Evolutionary conservation across 179 eudicot species (phyloP), one percentile per base, ranked within the genome.

Genomic region (Camellia oleifera): DNA sequence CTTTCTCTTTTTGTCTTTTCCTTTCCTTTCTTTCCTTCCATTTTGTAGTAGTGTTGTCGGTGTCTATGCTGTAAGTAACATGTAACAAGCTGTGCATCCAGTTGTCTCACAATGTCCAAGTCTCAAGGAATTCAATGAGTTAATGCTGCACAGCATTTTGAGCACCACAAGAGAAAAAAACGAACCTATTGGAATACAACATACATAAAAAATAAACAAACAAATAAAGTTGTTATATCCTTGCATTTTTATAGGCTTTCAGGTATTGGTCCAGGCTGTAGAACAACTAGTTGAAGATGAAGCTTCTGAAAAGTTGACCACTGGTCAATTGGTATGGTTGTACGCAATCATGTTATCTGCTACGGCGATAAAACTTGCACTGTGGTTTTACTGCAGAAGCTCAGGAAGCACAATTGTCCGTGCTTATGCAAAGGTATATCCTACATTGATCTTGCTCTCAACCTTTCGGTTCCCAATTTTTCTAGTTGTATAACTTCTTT

Each of bases 351-450:
- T 96, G 99, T 57, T 91, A 80, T 40, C 91, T 11, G 98, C 99
- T 42, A 87, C 94, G 7, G 88, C 78, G 1, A 92, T 96, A 32
- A 96, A 96, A 84, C 81, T 94, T 76, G 84, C 53, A 14, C 91
- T 96, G 20, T 96, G 92, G 89, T 54, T 96, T 46, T 96, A 96
- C 82, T 96, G 99, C 87, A 92, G 83, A 86, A 90, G 86, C 82
- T 94, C 98, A 2, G 83, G 91, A 74, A 92, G 87, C 76, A 84
- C 91, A 72, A 96, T 96, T 46, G 98, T 96, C 17, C 98, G 98
- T 23, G 98, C 99, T 67, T 96, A 94, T 83, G 98, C 97, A 26
- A 91, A 92, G 98, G 98, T 95, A 83, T 20, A 14, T 32, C 40
- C 23, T 12, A 7, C 45, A 12, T 10, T 15, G 6, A 52, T 72